These are phyloP conservation scores for Eucalyptus cladocalyx DNA, from an alignment of 345 rosid species.

Conservation along the genomic window DNA sequence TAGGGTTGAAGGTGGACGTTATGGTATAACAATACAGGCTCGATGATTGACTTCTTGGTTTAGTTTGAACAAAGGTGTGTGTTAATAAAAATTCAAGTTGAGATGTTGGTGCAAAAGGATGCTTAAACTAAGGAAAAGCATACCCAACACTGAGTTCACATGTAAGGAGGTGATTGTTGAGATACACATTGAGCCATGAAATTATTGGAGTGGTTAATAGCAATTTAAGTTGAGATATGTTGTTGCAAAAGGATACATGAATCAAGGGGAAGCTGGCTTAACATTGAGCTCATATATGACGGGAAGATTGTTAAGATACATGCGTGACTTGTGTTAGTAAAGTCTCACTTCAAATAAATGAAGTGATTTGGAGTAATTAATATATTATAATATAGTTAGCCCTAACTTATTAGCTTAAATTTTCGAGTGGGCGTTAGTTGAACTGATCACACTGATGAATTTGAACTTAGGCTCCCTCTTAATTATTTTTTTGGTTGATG, in stretches of 20 bases:
- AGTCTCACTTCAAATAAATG: background rate
- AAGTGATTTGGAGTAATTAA: background rate
- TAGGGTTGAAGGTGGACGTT: background rate
- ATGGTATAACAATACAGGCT: no score
- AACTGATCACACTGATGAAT: rapidly evolving
- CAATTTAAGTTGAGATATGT: no score
- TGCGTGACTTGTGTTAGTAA: background rate
- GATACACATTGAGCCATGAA: background rate
- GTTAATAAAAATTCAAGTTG: background rate
- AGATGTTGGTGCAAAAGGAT: background rate
- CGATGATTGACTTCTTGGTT: background rate
- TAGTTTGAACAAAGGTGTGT: background rate
- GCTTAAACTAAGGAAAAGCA: background rate
- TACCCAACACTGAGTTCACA: no score
- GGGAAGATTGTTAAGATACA: background rate
- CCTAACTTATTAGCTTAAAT: rapidly evolving
- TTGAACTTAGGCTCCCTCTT: rapidly evolving
- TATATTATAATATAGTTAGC: background rate
- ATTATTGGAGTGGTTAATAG: no score
- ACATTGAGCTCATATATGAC: background rate
- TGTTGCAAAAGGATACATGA: no score
- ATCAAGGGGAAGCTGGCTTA: no score
- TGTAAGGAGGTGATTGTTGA: background rate
- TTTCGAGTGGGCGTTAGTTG: background rate
- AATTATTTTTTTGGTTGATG: background rate